These are phyloP conservation scores for Amanita pseudoporphyria DNA, from an alignment of 768 basidiomycete species.

Conservation along the genomic window DNA sequence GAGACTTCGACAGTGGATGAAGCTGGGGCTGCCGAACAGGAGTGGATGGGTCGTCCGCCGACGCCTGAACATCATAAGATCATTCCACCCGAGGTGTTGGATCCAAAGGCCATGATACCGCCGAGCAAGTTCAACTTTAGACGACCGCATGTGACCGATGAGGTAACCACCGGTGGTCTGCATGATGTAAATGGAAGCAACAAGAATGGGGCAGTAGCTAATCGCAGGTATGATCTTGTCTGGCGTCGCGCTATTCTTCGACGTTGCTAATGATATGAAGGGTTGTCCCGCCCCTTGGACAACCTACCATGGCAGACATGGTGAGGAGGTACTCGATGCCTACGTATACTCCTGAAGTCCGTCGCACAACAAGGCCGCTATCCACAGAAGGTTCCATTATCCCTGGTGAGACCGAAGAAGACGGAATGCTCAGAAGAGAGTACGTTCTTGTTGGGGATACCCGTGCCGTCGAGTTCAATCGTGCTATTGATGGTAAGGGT, in stretches of 20 bases:
- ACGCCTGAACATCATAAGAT: constrained; percentile 62
- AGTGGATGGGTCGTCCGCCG: constrained; percentile 27
- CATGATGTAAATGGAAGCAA: neutral
- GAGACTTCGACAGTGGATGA: constrained; percentile 18
- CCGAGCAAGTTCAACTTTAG: constrained; percentile 75
- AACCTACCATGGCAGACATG: constrained; percentile 5
- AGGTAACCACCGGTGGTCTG: neutral
- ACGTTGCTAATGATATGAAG: neutral
- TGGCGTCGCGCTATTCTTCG: neutral
- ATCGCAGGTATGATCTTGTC: neutral
- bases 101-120: constrained; percentile 73
- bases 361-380: constrained; percentile 21
- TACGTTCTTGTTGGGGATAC: constrained; percentile 93
- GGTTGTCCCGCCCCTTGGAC: neutral
- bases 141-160: constrained; percentile 12
- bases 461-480: constrained; percentile 85
- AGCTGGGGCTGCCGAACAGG: constrained; percentile 15
- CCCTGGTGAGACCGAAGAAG: constrained; percentile 79
- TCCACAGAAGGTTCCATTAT: constrained; percentile 58
- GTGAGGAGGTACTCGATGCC: constrained; percentile 5
- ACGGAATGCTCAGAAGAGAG: constrained; percentile 70
- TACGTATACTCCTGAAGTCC: neutral
- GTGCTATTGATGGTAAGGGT: constrained; percentile 76
- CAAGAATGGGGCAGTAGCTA: neutral
- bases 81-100: constrained; percentile 73